Evolutionary conservation across 2,329 filamentous ascomycete species (phyloP), one percentile per base, ranked within the genome.

Genomic region (Massarina eburnea): DNA sequence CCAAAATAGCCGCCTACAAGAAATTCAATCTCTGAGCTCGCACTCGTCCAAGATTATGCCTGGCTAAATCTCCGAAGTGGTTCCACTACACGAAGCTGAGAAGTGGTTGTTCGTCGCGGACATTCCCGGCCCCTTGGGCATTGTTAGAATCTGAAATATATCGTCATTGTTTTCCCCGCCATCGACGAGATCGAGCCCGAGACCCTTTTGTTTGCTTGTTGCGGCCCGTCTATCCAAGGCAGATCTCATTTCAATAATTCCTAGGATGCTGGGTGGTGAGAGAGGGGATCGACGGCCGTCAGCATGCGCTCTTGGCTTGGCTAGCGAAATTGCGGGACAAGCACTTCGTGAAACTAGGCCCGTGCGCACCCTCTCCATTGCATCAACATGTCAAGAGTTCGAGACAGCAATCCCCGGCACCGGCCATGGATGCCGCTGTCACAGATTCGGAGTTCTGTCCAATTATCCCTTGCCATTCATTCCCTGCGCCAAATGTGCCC

Each of bases 261-360:
- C 18, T 21, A 20, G 34, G 8, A 21, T 14, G 34, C 15, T 36
- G 12, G 34, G 34, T 20, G 12, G 18, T 34, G 32, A 18, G 14
- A 5, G 10, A 21, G 34, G 15, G 8, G 34, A 21, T 36, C 34
- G 34, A 10, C 34, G 34, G 10, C 21, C 34, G 34, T 20, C 34
- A 18, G 10, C 17, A 36, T 26, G 12, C n/a, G 20, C 20, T 12
- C 27, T 30, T 19, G 20, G 9, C 22, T 22, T 21, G 19, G 21
- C 53, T 57, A 58, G 59, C 52, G 63, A 67, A 58, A 67, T 67
- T 66, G 56, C 59, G 52, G 37, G 47, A 55, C 49, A 54, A 57
- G 53, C 46, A 47, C 47, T 26, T 38, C 17, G 21, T 63, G 58
- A 65, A 68, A 67, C 55, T 24, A 41, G 55, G 60, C 48, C 48